phyloP scores from a whole-genome alignment of 192 early-diverging fungal species.

The Umbelopsis ramanniana region DNA sequence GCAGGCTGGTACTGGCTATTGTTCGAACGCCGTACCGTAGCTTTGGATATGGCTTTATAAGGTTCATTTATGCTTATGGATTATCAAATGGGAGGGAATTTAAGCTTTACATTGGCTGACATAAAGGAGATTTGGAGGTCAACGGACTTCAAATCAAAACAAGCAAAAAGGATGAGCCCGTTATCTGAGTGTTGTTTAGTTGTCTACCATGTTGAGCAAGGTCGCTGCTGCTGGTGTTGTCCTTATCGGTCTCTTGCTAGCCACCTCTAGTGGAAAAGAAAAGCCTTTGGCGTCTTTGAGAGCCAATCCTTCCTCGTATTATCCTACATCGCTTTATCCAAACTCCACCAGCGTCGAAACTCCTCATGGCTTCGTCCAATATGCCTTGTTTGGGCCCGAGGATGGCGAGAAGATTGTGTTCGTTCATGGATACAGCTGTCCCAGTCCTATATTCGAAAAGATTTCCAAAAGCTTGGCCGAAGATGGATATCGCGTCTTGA shows the following conservation, averaged over 20 bases:
- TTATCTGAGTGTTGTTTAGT: too few species aligned
- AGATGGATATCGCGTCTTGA: slow-evolving; percentile 45
- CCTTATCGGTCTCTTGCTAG: not conserved
- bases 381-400: slow-evolving; percentile 46
- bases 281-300: slow-evolving; percentile 38
- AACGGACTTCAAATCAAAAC: too few species aligned
- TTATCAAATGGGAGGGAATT: too few species aligned
- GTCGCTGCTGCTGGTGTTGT: not conserved
- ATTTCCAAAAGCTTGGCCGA: slow-evolving; percentile 35
- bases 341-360: slow-evolving; percentile 33
- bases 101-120: too few species aligned
- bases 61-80: too few species aligned
- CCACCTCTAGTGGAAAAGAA: not conserved
- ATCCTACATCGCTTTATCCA: slow-evolving; percentile 38
- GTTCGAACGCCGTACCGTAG: too few species aligned
- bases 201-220: slow-evolving; percentile 11
- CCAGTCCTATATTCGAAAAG: slow-evolving; percentile 25
- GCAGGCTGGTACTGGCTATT: too few species aligned
- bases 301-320: slow-evolving; percentile 33
- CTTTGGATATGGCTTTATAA: too few species aligned
- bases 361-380: slow-evolving; percentile 49
- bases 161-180: too few species aligned
- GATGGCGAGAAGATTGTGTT: slow-evolving; percentile 44
- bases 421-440: slow-evolving; percentile 44
- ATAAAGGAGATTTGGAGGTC: too few species aligned